A percentile compares a stretch with the other conserved stretches of the same genome.
Evolutionary conservation across 2,329 filamentous ascomycete genomes (phyloP).

Genomic region (Beauveria scarabaeidicola): DNA sequence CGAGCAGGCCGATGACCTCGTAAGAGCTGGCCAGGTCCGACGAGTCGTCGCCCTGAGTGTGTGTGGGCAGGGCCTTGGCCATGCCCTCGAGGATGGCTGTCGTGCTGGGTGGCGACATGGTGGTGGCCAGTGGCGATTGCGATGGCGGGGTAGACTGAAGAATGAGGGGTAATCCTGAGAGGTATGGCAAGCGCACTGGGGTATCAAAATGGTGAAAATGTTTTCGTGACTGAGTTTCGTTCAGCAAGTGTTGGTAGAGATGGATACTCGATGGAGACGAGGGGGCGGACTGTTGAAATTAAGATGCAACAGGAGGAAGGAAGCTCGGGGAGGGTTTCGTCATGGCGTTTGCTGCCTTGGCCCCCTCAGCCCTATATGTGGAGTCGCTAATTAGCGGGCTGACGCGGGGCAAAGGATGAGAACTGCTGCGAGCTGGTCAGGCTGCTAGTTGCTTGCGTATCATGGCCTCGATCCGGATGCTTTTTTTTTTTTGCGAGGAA

Average conservation of each 20-base stretch:
- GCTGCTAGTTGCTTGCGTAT: not conserved
- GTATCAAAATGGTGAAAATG: not conserved
- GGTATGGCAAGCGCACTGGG: too few relatives aligned
- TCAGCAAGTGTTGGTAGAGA: not conserved
- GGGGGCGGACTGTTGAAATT: not conserved
- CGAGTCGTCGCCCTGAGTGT: slow-evolving; percentile 41
- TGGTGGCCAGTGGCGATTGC: not conserved
- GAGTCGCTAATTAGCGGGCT: not conserved
- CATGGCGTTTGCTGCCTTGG: slow-evolving; percentile 4
- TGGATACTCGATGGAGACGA: not conserved
- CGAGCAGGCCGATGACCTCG: slow-evolving; percentile 76
- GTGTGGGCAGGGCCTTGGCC: slow-evolving; percentile 51
- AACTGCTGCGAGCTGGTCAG: not conserved
- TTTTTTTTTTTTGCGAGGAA: not conserved
- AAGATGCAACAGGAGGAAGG: not conserved
- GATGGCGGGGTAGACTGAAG: not conserved
- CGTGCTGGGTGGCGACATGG: slow-evolving; percentile 19
- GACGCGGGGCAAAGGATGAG: not conserved
- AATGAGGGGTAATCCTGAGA: not conserved
- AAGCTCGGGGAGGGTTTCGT: not conserved
- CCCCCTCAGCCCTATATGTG: slow-evolving; percentile 16
- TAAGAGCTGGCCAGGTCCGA: slow-evolving; percentile 61
- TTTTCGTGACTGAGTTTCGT: not conserved
- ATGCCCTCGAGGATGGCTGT: slow-evolving; percentile 43
- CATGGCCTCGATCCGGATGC: not conserved